phyloP scores from a whole-genome alignment of 2,329 filamentous ascomycete genomes.

The Trichophyton rubrum region DNA sequence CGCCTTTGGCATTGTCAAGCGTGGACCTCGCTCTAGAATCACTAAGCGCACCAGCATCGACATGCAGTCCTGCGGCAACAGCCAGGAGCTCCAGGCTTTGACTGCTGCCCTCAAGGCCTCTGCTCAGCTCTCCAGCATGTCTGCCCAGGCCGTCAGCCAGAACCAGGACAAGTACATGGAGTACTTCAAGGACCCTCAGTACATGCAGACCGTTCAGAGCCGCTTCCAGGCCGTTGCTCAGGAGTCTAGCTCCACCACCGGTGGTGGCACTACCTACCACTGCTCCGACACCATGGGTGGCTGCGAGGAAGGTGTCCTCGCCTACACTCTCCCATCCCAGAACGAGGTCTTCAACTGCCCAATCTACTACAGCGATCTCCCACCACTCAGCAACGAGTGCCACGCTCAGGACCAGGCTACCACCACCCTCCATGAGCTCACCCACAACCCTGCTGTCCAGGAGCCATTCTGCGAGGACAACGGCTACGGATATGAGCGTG shows the following conservation, averaged over 20 bases:
- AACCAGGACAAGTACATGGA: constrained; percentile 55
- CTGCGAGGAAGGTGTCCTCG: constrained; percentile 44
- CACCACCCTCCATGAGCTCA: constrained; percentile 54
- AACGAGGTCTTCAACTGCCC: constrained; percentile 52
- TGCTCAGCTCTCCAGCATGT: constrained; percentile 29
- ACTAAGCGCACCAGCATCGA: neutral
- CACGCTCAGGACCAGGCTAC: constrained; percentile 55
- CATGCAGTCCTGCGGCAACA: neutral
- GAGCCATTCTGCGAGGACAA: constrained; percentile 48
- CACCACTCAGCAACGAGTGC: constrained; percentile 40
- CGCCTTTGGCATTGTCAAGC: neutral
- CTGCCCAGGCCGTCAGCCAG: constrained; percentile 40
- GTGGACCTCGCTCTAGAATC: neutral
- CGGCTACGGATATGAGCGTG: constrained; percentile 45
- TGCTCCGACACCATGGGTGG: constrained; percentile 47
- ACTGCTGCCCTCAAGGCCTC: neutral
- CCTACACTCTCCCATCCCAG: constrained; percentile 46
- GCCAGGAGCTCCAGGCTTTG: neutral
- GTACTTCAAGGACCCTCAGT: constrained; percentile 27
- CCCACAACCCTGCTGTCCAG: constrained; percentile 44
- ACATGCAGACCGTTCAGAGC: constrained; percentile 40
- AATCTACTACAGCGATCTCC: constrained; percentile 41
- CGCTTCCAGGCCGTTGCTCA: constrained; percentile 41
- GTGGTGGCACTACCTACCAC: constrained; percentile 42
- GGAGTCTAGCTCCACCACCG: constrained; percentile 43